Base-by-base conservation (phyloP, 495 filamentous ascomycete species). In the Penicillium soppii region DNA sequence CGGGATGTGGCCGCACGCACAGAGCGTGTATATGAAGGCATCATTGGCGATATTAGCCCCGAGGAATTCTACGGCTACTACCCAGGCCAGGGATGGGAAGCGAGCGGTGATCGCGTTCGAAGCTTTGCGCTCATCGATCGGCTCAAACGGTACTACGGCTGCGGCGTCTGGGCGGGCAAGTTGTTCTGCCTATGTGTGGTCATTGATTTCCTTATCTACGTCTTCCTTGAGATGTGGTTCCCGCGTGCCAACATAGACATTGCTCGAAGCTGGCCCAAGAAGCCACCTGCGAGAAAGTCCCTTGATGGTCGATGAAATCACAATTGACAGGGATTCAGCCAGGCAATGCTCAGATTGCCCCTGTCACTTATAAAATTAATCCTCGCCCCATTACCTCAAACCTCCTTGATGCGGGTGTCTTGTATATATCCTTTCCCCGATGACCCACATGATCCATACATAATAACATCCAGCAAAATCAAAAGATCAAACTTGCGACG, bases 161-260 rank as follows among this genome's bases (percentile, higher is more conserved):
- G 94, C 61, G 94, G 94, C n/a, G 91, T 97, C 32, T 98, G 94
- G 94, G 94, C 94, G 8, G 94, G 94, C 7, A 98, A 39, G 70
- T 70, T 98, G 19, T 98, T 98, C 63, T 96, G 92, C 58, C 70
- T 98, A 2, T 97, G 91, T 52, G 92, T 92, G 13, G 84, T 97
- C 53, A 87, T 98, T 38, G 94, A 98, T 63, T 97, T 92, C 58
- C 64, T 98, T 53, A 75, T 98, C 41, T 95, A 88, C 54, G 76
- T 95, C 23, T 82, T 92, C 45, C 72, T 97, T 36, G 95, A 97
- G 67, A 81, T 95, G 70, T 87, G 83, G 72, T 92, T 85, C 48
- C 95, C 94, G 0, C 77, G 92, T 43, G 83, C 85, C 21, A 79
- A 79, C 43, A 97, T 98, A 53, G 94, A 97, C 58, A 82, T 91